These are phyloP conservation scores for Dittrichia graveolens DNA, from an alignment of 129 eudicot species.

Conservation along the genomic window DNA sequence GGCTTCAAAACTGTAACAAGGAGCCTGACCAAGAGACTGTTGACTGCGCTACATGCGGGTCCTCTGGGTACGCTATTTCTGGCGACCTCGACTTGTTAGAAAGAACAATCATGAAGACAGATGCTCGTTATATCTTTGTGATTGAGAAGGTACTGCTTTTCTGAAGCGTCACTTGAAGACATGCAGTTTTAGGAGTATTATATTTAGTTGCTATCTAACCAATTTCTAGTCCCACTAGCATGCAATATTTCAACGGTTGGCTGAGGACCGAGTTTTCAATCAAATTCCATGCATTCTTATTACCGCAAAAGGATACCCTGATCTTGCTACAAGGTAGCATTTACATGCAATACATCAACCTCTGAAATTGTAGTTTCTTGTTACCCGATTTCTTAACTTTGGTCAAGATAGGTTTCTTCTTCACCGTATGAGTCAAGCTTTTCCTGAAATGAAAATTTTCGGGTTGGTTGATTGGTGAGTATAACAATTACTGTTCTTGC, in stretches of 20 bases:
- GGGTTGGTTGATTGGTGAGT: conserved; percentile 88
- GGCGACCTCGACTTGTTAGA: conserved; percentile 88
- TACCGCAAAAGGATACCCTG: conserved; percentile 98
- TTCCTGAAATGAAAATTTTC: conserved; percentile 67
- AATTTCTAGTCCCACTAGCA: conserved; percentile 46
- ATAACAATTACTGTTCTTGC: neutral
- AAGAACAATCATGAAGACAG: conserved; percentile 66
- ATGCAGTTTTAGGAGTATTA: no score
- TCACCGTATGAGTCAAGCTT: conserved; percentile 69
- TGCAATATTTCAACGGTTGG: conserved; percentile 94
- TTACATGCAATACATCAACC: conserved; percentile 9
- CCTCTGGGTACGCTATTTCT: conserved; percentile 87
- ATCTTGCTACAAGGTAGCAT: conserved; percentile 87
- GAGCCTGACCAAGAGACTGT: conserved; percentile 76
- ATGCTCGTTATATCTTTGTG: conserved; percentile 86
- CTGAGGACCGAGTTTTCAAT: conserved; percentile 85
- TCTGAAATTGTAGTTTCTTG: conserved; percentile 10
- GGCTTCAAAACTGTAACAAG: conserved; percentile 36
- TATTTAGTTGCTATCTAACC: no score
- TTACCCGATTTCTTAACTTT: conserved; percentile 19
- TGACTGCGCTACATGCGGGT: conserved; percentile 90
- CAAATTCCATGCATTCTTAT: conserved; percentile 94
- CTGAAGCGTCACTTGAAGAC: neutral
- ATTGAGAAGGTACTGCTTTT: conserved; percentile 79
- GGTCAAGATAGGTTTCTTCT: conserved; percentile 70